Base-by-base conservation (phyloP, 257 asterid genomes). In the Forsythia suspensa region DNA sequence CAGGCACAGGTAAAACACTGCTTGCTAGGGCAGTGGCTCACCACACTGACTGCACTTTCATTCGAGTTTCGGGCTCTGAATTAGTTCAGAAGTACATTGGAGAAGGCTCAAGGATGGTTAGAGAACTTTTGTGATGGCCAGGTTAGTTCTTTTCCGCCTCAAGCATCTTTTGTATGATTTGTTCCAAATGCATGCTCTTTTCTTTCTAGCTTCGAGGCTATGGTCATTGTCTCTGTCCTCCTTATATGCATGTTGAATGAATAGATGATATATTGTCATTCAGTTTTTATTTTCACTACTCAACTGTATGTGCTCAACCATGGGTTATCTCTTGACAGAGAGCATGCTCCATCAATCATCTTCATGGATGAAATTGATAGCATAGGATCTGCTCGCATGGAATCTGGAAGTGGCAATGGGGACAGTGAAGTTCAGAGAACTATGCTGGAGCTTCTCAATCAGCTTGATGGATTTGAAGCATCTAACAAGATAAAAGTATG, bases 41-140 rank as follows among this genome's bases (percentile, higher is more conserved):
- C 84, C 96, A 91, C 71, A 91, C 92, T 48, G 94, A 89, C 83
- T 89, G 92, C 83, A 91, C 96, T 42, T 91, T 91, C 73, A 91
- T 91, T 76, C 83, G 96, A 81, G 92, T 88, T 11, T 91, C 92
- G 71, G 94, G 96, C 52, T 91, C 94, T 16, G 94, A 91, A 82
- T 86, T 91, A 70, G 96, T 91, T 80, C 94, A 91, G 77, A 91
- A 91, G 84, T 91, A 91, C 83, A 91, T 91, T 82, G 96, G 94
- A 72, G 94, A 91, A 88, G 96, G 96, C 75, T 91, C 94, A 76
- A 80, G 94, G 74, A 91, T 91, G 96, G 94, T 91, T 80, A 84
- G 96, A 82, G 96, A 91, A 71, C 94, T 91, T 75, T 91, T 82
- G 96, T 89, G 71, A 91, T 91, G 94, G 96, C 94, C 84, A 88